Base-by-base conservation (phyloP, 495 filamentous ascomycete species). In the Penicillium cosmopolitanum region DNA sequence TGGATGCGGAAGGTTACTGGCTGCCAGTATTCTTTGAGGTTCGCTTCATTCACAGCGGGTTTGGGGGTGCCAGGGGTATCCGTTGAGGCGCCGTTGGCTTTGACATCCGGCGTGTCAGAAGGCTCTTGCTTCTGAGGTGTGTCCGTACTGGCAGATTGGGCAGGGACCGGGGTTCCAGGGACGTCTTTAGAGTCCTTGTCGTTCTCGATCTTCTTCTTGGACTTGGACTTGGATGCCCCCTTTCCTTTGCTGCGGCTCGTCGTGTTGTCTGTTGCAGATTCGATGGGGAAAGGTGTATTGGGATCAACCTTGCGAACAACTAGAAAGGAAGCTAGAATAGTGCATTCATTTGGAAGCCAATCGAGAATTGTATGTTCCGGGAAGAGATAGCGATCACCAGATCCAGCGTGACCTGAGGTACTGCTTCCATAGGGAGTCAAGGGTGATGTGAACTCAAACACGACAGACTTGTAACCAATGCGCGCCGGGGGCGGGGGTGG, bases 301-400 rank as follows among this genome's bases (percentile, higher is more conserved):
- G 75, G 75, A 57, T 76, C 81, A 2, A 83, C 81, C 52, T 77
- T 82, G 12, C 75, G 66, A 7, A 82, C 73, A 11, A 83, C 63
- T 11, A 85, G 62, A 59, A 85, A 85, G 0, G 82, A 85, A 16
- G 77, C 79, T 43, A 85, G 68, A 18, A 83, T 75, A 9, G 77
- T 77, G 16, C 74, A 77, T 40, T 77, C 73, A 40, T 73, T 76
- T 0, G 79, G 73, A 16, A 81, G 71, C 72, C 77, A 90, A 67
- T 98, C 93, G 8, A 98, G 74, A 46, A 98, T 89, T 56, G 87
- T 87, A 66, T 91, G 83, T 69, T 90, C 92, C 0, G 95, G 95
- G 67, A 98, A 95, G 18, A 93, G 71, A 67, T 92, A 98, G 18
- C 93, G 86, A 67, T 97, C 95, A 10, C 92, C 92, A 16, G 83